A percentile compares a stretch with the other conserved stretches of the same genome.
Evolutionary conservation across 2,329 filamentous ascomycete genomes (phyloP).

Genomic region (Blastomyces silverae): DNA sequence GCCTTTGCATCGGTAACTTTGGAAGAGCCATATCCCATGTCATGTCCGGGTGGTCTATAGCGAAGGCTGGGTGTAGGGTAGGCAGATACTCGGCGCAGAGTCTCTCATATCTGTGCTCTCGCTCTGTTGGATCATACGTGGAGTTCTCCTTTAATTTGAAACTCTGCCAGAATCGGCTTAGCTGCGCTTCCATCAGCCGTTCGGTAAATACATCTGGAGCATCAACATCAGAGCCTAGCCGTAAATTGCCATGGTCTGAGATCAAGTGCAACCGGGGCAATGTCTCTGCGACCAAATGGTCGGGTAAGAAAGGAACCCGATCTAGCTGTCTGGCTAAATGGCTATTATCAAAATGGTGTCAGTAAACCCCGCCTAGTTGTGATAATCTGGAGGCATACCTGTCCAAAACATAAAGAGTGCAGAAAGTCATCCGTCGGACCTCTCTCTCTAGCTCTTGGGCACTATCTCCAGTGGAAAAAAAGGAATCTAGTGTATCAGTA

Average conservation of each 20-base stretch:
- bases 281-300: background rate
- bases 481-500: background rate
- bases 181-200: constrained; percentile 3
- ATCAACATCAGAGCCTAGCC: background rate
- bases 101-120: constrained; percentile 11
- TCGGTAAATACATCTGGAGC: background rate
- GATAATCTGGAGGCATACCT: background rate
- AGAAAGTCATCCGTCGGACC: constrained; percentile 1
- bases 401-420: constrained; percentile 4
- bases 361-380: background rate
- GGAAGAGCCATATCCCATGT: constrained; percentile 3
- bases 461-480: background rate
- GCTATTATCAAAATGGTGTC: background rate
- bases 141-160: constrained; percentile 4
- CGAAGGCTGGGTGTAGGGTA: constrained; percentile 9
- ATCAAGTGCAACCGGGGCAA: background rate
- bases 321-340: constrained; percentile 8
- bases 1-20: constrained; percentile 11
- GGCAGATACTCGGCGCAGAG: constrained; percentile 6
- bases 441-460: constrained; percentile 3
- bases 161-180: constrained; percentile 4
- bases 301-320: background rate
- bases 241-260: background rate
- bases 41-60: constrained; percentile 2
- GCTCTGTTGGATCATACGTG: background rate